These are phyloP conservation scores for Pyrus betulifolia DNA, from an alignment of 306 rosid genomes.

Conservation along the genomic window DNA sequence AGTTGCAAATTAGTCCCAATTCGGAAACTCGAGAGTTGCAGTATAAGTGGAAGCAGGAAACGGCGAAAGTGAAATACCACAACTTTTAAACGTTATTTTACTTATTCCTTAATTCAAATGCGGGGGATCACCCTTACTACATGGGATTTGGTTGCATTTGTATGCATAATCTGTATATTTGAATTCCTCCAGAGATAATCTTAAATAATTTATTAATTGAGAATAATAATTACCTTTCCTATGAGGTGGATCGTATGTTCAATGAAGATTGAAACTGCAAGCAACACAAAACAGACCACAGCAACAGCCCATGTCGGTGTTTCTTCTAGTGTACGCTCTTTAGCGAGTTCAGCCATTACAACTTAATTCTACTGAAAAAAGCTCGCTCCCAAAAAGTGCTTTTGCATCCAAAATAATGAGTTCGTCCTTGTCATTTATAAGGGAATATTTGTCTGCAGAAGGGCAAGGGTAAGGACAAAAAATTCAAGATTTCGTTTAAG, in stretches of 20 bases:
- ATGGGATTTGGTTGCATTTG: background rate
- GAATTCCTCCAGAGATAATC: background rate
- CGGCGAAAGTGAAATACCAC: background rate
- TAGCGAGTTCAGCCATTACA: background rate
- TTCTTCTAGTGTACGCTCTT: constrained; percentile 37
- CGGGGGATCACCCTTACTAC: background rate
- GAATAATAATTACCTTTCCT: constrained; percentile 28
- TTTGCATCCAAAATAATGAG: background rate
- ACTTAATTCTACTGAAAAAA: background rate
- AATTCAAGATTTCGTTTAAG: background rate
- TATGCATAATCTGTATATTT: background rate
- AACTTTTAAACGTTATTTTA: no score
- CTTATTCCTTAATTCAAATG: background rate
- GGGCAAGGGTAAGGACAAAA: background rate
- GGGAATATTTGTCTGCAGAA: background rate
- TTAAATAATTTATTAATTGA: background rate
- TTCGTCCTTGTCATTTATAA: background rate
- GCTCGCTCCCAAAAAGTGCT: background rate
- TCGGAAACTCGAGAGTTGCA: background rate
- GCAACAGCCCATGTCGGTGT: constrained; percentile 84
- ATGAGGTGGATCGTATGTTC: constrained; percentile 43
- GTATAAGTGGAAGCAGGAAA: background rate
- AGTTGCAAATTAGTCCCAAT: background rate
- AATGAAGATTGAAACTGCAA: constrained; percentile 48
- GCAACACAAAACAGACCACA: constrained; percentile 49